A percentile compares a stretch with the other conserved stretches of the same genome.
phyloP scores from a whole-genome alignment of 2,329 filamentous ascomycete species.

The Zymoseptoria brevis region DNA sequence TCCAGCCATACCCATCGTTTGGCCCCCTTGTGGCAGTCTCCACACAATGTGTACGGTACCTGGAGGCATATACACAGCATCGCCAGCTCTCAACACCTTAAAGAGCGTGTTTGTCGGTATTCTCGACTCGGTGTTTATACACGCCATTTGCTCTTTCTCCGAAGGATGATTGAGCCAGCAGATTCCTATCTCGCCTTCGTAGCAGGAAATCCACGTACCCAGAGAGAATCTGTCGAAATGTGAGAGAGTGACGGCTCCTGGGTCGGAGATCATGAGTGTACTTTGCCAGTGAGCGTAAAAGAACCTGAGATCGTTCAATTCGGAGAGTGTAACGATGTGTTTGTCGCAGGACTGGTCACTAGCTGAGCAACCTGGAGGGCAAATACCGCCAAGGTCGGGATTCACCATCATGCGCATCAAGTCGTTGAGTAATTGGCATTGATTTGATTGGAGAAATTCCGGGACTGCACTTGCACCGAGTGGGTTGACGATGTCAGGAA shows the following conservation, averaged over 20 bases:
- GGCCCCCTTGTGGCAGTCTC: slow-evolving; percentile 3
- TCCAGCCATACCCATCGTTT: slow-evolving; percentile 10
- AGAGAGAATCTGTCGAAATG: slow-evolving; percentile 10
- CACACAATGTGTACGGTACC: slow-evolving; percentile 13
- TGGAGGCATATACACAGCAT: slow-evolving; percentile 11
- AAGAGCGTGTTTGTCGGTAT: slow-evolving; percentile 3
- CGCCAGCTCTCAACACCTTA: slow-evolving; percentile 10
- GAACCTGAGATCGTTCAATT: slow-evolving; percentile 1
- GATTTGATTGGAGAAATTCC: slow-evolving; percentile 3
- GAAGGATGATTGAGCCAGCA: slow-evolving; percentile 7
- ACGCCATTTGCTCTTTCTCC: background rate
- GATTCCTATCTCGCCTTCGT: slow-evolving; percentile 17
- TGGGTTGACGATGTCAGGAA: slow-evolving; percentile 11
- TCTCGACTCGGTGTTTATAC: background rate
- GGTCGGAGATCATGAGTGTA: slow-evolving; percentile 12
- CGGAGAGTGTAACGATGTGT: slow-evolving; percentile 1
- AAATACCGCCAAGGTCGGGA: background rate
- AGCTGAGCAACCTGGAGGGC: slow-evolving; percentile 1
- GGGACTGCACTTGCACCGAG: slow-evolving; percentile 5
- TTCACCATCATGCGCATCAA: slow-evolving; percentile 3
- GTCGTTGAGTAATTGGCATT: slow-evolving; percentile 11
- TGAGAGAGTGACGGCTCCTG: slow-evolving; percentile 9
- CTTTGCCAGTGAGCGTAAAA: slow-evolving; percentile 4
- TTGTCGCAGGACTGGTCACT: background rate
- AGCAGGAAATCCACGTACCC: slow-evolving; percentile 13